Percentiles rank a stretch among this genome's conserved stretches.
phyloP scores from a whole-genome alignment of 208 protist genomes.

The Herpetomonas samuelpessoai region DNA sequence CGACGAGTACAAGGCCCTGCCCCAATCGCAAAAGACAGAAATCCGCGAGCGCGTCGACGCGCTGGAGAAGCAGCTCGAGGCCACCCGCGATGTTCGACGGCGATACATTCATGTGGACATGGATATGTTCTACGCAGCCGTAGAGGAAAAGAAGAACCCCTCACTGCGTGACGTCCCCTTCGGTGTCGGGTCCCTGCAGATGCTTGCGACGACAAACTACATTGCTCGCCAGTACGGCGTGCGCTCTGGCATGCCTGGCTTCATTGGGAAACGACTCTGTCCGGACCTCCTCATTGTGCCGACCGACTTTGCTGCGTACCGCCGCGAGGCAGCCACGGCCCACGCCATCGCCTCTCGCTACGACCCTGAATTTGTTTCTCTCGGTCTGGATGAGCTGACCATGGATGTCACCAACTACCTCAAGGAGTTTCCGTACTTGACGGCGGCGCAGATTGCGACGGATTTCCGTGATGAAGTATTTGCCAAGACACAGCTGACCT shows the following conservation, averaged over 20 bases:
- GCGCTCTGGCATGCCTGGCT: conserved; percentile 95
- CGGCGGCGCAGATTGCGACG: conserved; percentile 57
- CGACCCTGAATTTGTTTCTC: conserved; percentile 81
- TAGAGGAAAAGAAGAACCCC: conserved; percentile 93
- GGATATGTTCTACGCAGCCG: conserved; percentile 94
- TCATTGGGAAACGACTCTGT: conserved; percentile 91
- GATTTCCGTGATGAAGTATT: conserved; percentile 84
- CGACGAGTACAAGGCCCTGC: conserved; percentile 42
- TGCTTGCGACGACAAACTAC: conserved; percentile 97
- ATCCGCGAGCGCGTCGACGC: conserved; percentile 49
- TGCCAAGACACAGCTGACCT: conserved; percentile 74
- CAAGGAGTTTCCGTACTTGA: conserved; percentile 34
- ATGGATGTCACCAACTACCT: conserved; percentile 85
- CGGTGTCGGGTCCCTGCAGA: conserved; percentile 90
- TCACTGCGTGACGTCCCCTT: conserved; percentile 87
- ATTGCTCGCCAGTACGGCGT: conserved; percentile 95
- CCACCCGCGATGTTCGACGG: conserved; percentile 52
- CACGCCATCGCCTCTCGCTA: conserved; percentile 79
- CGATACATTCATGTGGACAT: conserved; percentile 87
- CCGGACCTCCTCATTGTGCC: conserved; percentile 87
- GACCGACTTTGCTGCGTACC: conserved; percentile 78
- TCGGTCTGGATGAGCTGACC: conserved; percentile 84
- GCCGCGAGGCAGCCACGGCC: conserved; percentile 56
- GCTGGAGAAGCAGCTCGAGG: conserved; percentile 65
- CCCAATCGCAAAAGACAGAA: conserved; percentile 27